Conservation (phyloP, 164 flowering plant genomes). For the Nymphaea thermarum region DNA sequence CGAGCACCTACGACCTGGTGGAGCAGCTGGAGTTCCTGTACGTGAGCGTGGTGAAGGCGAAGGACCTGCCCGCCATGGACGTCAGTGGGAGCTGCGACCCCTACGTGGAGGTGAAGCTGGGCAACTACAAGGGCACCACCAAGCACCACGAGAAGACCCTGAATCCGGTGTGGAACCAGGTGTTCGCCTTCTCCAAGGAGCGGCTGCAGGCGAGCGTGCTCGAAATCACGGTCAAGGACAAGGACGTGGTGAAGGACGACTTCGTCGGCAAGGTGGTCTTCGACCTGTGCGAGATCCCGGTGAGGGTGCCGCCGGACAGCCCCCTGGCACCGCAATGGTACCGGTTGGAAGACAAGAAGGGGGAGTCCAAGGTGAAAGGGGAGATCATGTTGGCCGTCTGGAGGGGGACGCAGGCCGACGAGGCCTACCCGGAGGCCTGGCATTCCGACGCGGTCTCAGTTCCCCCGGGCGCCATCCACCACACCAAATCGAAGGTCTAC, state of each 20-base stretch:
- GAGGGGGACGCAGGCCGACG: constrained; percentile 97
- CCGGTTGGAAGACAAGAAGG: constrained; percentile 46
- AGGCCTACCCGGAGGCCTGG: constrained; percentile 71
- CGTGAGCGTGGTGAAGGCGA: constrained; percentile 67
- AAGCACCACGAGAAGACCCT: constrained; percentile 64
- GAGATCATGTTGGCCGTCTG: constrained; percentile 88
- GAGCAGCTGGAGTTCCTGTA: constrained; percentile 70
- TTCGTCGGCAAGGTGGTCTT: constrained; percentile 48
- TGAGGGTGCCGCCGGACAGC: constrained; percentile 81
- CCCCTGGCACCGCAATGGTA: constrained; percentile 94
- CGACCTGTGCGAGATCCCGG: constrained; percentile 55
- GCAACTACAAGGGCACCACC: constrained; percentile 71
- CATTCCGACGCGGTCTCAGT: constrained; percentile 65
- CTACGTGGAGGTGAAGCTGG: constrained; percentile 79
- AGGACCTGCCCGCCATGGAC: constrained; percentile 68
- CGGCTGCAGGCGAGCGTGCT: constrained; percentile 41
- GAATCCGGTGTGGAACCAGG: constrained; percentile 58
- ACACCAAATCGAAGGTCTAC: constrained; percentile 67
- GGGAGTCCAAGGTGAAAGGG: constrained; percentile 35
- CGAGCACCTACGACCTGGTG: constrained; percentile 65
- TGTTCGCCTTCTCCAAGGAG: constrained; percentile 66
- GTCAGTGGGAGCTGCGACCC: constrained; percentile 69
- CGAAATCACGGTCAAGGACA: constrained; percentile 61
- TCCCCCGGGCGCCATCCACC: constrained; percentile 27
- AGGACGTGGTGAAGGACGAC: constrained; percentile 65